These are phyloP conservation scores for Amphibolis antarctica DNA, from an alignment of 106 monocot genomes.

Conservation along the genomic window DNA sequence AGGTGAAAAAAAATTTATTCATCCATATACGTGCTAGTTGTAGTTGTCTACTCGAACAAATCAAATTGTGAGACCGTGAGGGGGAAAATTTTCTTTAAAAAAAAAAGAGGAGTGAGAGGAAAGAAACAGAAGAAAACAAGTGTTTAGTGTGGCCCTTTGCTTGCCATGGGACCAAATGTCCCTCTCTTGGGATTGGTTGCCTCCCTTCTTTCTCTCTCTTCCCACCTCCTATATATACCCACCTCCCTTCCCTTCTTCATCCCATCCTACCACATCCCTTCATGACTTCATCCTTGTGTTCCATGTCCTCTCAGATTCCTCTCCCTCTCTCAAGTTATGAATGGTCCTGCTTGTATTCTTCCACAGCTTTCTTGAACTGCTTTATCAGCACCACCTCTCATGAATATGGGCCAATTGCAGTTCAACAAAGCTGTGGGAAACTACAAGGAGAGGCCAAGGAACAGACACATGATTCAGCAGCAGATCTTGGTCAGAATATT, in stretches of 20 bases:
- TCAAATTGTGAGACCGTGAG: no score
- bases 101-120: background rate
- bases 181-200: background rate
- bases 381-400: background rate
- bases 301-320: background rate
- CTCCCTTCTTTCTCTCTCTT: slow-evolving; percentile 8
- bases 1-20: no score
- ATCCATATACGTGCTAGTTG: no score
- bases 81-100: no score
- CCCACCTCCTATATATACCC: background rate
- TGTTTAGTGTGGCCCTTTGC: background rate
- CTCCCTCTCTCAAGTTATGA: background rate
- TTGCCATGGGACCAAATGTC: background rate
- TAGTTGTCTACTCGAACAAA: no score
- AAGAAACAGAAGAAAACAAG: background rate
- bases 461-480: background rate
- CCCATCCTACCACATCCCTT: background rate
- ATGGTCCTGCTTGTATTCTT: slow-evolving; percentile 70
- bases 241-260: background rate
- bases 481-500: background rate
- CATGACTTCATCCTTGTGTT: no score
- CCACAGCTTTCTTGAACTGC: slow-evolving; percentile 99
- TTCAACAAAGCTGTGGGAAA: slow-evolving; percentile 99
- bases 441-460: slow-evolving; percentile 46
- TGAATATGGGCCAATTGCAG: slow-evolving; percentile 24